Base-by-base conservation (phyloP, 768 basidiomycete genomes). In the Amanita rubescens region DNA sequence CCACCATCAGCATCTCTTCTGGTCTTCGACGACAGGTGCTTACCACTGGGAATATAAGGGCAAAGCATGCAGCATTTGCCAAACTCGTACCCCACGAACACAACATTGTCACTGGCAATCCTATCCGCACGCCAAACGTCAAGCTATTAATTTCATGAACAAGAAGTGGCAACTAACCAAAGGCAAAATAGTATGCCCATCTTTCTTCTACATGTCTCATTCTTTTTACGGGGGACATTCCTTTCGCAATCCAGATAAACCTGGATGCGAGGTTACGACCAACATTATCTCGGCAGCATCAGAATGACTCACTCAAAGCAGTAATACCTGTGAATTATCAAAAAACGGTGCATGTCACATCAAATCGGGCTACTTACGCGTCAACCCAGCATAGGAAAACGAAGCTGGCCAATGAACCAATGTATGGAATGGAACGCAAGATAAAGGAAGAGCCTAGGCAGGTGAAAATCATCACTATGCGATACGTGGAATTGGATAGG, bases 161-260 rank as follows among this genome's bases (percentile, higher is more conserved):
- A 32, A 15, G 50, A 56, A 22, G 51, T 35, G 12, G 47, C 43
- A 43, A 62, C 73, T 32, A 48, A 77, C 92, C 92, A 58, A 92
- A 94, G 4, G 86, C 86, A 55, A 92, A 76, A 63, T 84, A 90
- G 68, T 94, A 94, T 1, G 86, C 79, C 92, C 92, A 94, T 38
- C 90, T 79, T 67, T 92, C 89, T 68, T 94, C 92, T 17, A 93
- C 71, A 63, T 87, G 79, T 45, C 83, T 71, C 43, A 92, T 79
- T 51, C 90, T 73, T 12, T 78, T 70, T 1, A 87, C 76, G 11
- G 91, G 71, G 11, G 86, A 84, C 57, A 84, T 61, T 1, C 87
- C 87, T 12, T 84, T 80, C 8, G 87, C 79, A 43, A 86, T 80
- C 88, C 88, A 90, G 17, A 85, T 76, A 62, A 87, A 90, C 62